Conservation (phyloP, 202 grass and related monocot genomes). For the Brachypodium distachyon region DNA sequence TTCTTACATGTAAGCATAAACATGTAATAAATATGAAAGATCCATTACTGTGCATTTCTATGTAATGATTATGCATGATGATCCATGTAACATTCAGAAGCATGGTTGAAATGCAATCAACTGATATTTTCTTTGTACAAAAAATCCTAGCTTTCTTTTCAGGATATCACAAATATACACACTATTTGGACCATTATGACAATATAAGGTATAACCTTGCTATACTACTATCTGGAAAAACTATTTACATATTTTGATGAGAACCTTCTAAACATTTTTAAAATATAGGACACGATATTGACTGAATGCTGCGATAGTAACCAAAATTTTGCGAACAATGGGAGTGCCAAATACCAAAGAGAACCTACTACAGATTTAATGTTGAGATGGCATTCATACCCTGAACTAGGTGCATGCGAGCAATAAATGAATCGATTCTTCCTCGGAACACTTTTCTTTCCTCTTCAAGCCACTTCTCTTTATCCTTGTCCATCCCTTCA, state of each 20-base stretch:
- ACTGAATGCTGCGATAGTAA: background rate
- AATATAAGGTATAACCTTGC: background rate
- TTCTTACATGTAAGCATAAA: background rate
- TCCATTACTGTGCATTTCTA: background rate
- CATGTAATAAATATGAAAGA: background rate
- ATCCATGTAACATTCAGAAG: constrained; percentile 10
- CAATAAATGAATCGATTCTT: constrained; percentile 87
- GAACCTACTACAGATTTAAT: constrained; percentile 13
- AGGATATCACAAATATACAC: background rate
- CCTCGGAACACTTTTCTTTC: constrained; percentile 77
- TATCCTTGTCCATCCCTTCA: constrained; percentile 48
- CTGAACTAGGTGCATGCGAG: constrained; percentile 93
- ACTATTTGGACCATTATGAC: background rate
- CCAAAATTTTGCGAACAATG: background rate
- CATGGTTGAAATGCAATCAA: constrained; percentile 1
- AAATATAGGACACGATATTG: background rate
- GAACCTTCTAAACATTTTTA: constrained; percentile 1
- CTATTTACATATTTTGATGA: background rate
- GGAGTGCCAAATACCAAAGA: constrained; percentile 1
- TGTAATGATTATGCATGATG: background rate
- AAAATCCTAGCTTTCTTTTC: background rate
- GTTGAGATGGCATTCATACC: constrained; percentile 37
- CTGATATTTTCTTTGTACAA: background rate
- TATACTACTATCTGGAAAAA: background rate
- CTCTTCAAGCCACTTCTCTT: constrained; percentile 73